Percentiles rank a stretch among this genome's conserved stretches.
These are phyloP conservation scores for Picea mariana DNA, from an alignment of 83 land plant genomes.

Conservation along the genomic window DNA sequence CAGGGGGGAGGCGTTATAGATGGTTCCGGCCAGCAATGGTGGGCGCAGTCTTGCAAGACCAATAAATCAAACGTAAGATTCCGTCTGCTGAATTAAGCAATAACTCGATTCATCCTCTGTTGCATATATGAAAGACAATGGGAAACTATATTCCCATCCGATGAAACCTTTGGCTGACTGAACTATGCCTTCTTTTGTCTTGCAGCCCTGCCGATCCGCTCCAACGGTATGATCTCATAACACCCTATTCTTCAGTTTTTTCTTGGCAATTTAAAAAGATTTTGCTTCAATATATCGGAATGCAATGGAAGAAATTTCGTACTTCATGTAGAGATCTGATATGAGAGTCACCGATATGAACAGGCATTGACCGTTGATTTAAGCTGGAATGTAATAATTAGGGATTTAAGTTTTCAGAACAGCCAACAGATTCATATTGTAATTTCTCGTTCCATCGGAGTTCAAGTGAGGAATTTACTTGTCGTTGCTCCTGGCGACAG, in stretches of 20 bases:
- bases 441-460: constrained; percentile 34
- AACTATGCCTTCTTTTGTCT: neutral
- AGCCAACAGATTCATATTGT: constrained; percentile 68
- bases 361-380: constrained; percentile 58
- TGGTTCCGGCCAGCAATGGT: constrained; percentile 78
- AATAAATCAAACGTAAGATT: constrained; percentile 56
- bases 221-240: constrained; percentile 26
- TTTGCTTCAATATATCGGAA: too few relatives aligned
- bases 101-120: too few relatives aligned
- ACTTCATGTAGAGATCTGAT: too few relatives aligned
- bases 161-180: neutral
- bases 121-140: too few relatives aligned
- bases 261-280: too few relatives aligned
- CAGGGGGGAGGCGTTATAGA: constrained; percentile 66
- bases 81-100: neutral
- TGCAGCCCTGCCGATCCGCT: constrained; percentile 36
- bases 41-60: constrained; percentile 76
- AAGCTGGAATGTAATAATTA: constrained; percentile 39
- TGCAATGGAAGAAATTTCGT: too few relatives aligned
- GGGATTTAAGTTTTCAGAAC: constrained; percentile 43
- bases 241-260: too few relatives aligned
- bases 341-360: neutral
- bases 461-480: constrained; percentile 25
- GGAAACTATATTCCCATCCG: too few relatives aligned
- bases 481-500: constrained; percentile 56